These are phyloP conservation scores for Pythium chondricola DNA, from an alignment of 352 stramenopile genomes.

Conservation along the genomic window DNA sequence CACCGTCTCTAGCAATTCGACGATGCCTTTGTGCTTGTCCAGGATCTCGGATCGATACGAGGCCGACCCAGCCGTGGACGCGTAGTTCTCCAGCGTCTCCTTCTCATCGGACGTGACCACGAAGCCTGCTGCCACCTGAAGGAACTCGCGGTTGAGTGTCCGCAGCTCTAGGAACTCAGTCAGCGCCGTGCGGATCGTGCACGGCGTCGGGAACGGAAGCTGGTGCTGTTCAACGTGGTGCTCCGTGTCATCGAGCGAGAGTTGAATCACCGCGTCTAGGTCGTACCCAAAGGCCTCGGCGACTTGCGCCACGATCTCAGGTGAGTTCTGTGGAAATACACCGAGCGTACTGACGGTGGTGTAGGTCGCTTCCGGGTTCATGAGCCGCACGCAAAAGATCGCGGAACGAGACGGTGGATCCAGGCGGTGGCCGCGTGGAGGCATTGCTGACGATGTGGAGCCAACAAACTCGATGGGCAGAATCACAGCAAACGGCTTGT, in stretches of 20 bases:
- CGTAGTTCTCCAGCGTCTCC: slow-evolving; percentile 36
- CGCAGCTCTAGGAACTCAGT: slow-evolving; percentile 89
- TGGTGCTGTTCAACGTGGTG: slow-evolving; percentile 26
- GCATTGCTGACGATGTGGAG: neutral
- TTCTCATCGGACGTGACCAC: slow-evolving; percentile 33
- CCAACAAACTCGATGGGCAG: slow-evolving; percentile 2
- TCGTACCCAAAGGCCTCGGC: slow-evolving; percentile 67
- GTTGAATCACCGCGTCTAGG: slow-evolving; percentile 74
- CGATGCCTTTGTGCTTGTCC: slow-evolving; percentile 58
- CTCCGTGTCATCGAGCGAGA: slow-evolving; percentile 27
- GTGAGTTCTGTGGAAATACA: slow-evolving; percentile 70
- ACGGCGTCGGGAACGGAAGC: slow-evolving; percentile 86
- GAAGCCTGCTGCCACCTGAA: slow-evolving; percentile 46
- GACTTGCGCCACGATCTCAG: slow-evolving; percentile 58
- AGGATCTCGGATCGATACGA: slow-evolving; percentile 82
- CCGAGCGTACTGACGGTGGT: slow-evolving; percentile 84
- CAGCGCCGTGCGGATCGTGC: slow-evolving; percentile 84
- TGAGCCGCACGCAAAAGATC: slow-evolving; percentile 45
- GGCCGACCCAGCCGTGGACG: slow-evolving; percentile 58
- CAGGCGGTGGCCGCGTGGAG: neutral
- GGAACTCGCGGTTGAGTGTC: slow-evolving; percentile 36
- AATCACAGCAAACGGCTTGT: slow-evolving; percentile 10
- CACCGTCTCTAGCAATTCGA: slow-evolving; percentile 71
- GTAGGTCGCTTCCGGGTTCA: slow-evolving; percentile 51
- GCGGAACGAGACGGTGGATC: slow-evolving; percentile 21